Base-by-base conservation (phyloP, 176 grass and related monocot genomes). In the Bromus sterilis region DNA sequence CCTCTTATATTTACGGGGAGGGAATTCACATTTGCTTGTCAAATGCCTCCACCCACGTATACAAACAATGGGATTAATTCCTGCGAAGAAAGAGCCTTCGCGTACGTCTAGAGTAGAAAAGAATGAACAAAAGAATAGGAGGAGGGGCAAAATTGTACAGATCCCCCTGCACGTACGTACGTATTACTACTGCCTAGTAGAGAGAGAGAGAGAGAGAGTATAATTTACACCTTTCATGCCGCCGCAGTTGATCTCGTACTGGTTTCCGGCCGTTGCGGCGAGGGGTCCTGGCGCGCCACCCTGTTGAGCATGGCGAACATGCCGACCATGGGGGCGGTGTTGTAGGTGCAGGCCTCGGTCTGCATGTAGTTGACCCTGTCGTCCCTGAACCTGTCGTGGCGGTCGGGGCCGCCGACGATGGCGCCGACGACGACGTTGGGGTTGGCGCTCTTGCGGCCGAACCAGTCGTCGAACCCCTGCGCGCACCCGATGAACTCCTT, bases 351-450 rank as follows among this genome's bases (percentile, higher is more conserved):
- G 15, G 89, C 86, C 84, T 92, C 87, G 14, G 87, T 89, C 70
- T 92, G 84, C 80, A 84, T 87, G 57, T 89, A 76, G 72, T 84
- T 92, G 83, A 86, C 74, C 26, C 90, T 59, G 58, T 88, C 71
- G 58, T 93, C 88, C 30, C 83, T 37, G 65, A 92, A 89, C 20
- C 78, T 70, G 78, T 98, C 92, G 0, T 79, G 34, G 0, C 66
- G 56, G 60, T 94, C 93, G 0, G 92, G 90, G 2, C 95, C 95
- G 0, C 95, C 95, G 9, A 94, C 88, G 39, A 98, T 85, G 48
- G 95, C 92, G 15, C 95, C 90, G 18, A 91, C 32, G 2, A 98
- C 61, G 15, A 86, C 30, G 64, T 98, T 98, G 2, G 83, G 92
- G 85, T 98, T 91, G 14, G 86, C 25, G 30, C 71, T 31, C 37